phyloP scores from a whole-genome alignment of 179 eudicot species.

The Drosera spatulata region DNA sequence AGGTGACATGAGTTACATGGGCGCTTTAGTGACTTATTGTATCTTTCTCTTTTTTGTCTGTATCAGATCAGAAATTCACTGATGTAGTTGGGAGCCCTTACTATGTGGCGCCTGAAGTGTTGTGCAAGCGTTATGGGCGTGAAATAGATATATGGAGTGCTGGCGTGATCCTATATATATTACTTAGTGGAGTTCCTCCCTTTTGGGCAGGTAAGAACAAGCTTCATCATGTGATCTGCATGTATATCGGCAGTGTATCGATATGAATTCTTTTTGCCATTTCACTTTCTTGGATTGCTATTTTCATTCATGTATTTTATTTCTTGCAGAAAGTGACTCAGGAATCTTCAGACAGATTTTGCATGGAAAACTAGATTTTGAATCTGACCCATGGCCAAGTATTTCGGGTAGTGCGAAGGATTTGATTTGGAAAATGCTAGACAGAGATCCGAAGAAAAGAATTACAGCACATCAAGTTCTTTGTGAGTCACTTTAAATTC shows the following conservation, averaged over 20 bases:
- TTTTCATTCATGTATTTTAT: constrained; percentile 1
- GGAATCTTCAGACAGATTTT: constrained; percentile 80
- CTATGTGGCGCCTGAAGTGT: constrained; percentile 92
- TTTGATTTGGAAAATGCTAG: constrained; percentile 69
- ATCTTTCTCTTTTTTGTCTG: too few relatives aligned
- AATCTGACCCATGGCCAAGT: constrained; percentile 80
- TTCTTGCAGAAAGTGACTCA: constrained; percentile 59
- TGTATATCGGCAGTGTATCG: too few relatives aligned
- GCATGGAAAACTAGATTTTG: constrained; percentile 69
- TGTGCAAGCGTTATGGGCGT: constrained; percentile 79
- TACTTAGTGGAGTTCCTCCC: constrained; percentile 75
- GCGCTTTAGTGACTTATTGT: too few relatives aligned
- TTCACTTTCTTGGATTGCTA: background rate
- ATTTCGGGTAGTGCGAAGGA: constrained; percentile 83
- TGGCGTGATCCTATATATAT: constrained; percentile 79
- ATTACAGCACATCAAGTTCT: constrained; percentile 71
- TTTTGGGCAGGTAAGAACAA: constrained; percentile 98
- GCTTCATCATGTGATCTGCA: too few relatives aligned
- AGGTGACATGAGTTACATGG: too few relatives aligned
- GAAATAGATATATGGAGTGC: constrained; percentile 93
- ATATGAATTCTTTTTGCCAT: background rate
- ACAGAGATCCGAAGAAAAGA: constrained; percentile 55
- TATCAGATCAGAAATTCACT: constrained; percentile 54
- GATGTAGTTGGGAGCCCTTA: constrained; percentile 95
- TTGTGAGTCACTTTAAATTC: constrained; percentile 34